Evolutionary conservation across 345 rosid genomes (phyloP).

Genomic region (Gossypium rotundifolium): DNA sequence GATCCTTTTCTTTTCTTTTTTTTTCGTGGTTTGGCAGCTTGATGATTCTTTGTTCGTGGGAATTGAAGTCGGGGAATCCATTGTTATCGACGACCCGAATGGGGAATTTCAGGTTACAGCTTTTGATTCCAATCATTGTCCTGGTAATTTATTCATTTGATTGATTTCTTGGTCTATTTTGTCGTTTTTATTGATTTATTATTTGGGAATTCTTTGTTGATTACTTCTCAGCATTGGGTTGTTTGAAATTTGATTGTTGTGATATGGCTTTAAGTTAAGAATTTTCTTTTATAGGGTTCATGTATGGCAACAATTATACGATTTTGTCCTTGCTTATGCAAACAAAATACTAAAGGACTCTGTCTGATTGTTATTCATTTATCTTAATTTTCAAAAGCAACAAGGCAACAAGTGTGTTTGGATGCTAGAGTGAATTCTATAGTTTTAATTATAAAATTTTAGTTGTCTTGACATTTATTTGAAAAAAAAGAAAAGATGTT

Average conservation of each 20-base stretch:
- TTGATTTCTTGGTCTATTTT: neutral
- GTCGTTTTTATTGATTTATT: neutral
- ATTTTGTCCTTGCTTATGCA: neutral
- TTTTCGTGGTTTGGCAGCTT: slow-evolving; percentile 33
- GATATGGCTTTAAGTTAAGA: neutral
- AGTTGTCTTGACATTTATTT: neutral
- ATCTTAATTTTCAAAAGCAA: neutral
- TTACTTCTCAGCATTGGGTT: neutral
- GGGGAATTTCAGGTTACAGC: slow-evolving; percentile 64
- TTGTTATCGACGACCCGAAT: slow-evolving; percentile 50
- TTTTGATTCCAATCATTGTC: slow-evolving; percentile 81
- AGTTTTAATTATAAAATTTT: neutral
- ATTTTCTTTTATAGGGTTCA: neutral
- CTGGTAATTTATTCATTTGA: slow-evolving; percentile 36
- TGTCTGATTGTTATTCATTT: neutral
- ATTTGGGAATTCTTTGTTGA: neutral
- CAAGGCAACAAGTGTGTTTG: neutral
- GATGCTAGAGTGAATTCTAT: neutral
- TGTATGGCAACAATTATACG: neutral
- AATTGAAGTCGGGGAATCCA: slow-evolving; percentile 56
- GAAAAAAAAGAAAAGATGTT: neutral
- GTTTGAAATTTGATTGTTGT: neutral
- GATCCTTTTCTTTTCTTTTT: neutral
- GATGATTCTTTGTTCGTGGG: slow-evolving; percentile 51
- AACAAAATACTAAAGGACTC: neutral